These are phyloP conservation scores for Clonostachys rhizophaga DNA, from an alignment of 2,329 filamentous ascomycete species.

Conservation along the genomic window DNA sequence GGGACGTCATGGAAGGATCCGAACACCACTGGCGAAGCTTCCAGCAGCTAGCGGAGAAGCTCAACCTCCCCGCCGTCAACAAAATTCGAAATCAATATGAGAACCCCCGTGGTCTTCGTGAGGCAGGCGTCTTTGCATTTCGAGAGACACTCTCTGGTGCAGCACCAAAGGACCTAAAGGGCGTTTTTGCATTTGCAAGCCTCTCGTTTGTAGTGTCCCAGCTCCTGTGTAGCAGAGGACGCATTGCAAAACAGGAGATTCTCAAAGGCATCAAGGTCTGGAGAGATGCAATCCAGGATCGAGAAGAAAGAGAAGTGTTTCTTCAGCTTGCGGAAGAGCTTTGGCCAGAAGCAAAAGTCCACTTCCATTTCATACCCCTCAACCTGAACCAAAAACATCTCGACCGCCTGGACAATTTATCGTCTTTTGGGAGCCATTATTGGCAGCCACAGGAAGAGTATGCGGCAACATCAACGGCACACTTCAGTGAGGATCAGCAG, in stretches of 20 bases:
- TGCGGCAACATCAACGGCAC: no score
- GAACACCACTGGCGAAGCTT: slow-evolving; percentile 6
- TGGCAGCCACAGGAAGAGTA: no score
- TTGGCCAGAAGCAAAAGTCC: slow-evolving; percentile 9
- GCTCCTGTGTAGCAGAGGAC: not conserved
- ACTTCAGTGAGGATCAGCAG: no score
- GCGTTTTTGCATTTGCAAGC: slow-evolving; percentile 10
- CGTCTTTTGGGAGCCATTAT: no score
- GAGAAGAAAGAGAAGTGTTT: slow-evolving; percentile 7
- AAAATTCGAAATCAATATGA: slow-evolving; percentile 2
- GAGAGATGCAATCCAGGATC: slow-evolving; percentile 4
- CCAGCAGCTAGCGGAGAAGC: not conserved
- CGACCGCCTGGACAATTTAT: no score
- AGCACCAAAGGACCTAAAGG: not conserved
- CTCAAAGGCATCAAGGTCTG: slow-evolving; percentile 8
- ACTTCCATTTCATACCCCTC: slow-evolving; percentile 4
- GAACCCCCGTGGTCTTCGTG: slow-evolving; percentile 5
- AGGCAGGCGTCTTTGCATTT: slow-evolving; percentile 9
- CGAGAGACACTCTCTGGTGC: slow-evolving; percentile 7
- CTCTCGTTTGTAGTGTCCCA: slow-evolving; percentile 10
- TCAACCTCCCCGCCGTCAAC: slow-evolving; percentile 3
- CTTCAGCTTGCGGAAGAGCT: not conserved
- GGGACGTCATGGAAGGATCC: not conserved
- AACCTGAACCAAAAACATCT: not conserved
- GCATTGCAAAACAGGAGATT: slow-evolving; percentile 2